These are phyloP conservation scores for Cardamine resedifolia DNA, from an alignment of 345 rosid species.

Conservation along the genomic window DNA sequence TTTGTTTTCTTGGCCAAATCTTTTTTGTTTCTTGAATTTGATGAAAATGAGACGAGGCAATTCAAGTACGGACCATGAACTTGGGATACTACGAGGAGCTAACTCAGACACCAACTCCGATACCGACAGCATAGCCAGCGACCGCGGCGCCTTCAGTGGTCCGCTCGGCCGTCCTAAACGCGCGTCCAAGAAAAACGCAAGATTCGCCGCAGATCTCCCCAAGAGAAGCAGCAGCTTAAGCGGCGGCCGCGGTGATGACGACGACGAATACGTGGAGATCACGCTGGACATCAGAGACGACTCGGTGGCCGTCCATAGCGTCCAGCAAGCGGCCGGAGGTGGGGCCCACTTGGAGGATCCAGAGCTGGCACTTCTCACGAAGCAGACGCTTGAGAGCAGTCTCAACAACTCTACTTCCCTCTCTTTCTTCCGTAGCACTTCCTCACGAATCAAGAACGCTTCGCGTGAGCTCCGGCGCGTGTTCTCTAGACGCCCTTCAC, in stretches of 20 bases:
- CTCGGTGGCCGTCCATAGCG: slow-evolving; percentile 84
- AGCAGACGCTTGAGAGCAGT: slow-evolving; percentile 56
- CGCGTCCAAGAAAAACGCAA: slow-evolving; percentile 74
- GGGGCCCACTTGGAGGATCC: slow-evolving; percentile 52
- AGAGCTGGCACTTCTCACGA: slow-evolving; percentile 62
- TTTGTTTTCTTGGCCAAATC: slow-evolving; percentile 9
- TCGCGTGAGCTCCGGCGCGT: slow-evolving; percentile 81
- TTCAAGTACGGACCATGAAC: slow-evolving; percentile 35
- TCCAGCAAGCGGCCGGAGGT: slow-evolving; percentile 58
- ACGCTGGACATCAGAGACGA: slow-evolving; percentile 80
- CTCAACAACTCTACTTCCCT: slow-evolving; percentile 46
- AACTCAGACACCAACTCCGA: slow-evolving; percentile 63
- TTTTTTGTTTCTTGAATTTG: neutral
- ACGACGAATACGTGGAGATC: slow-evolving; percentile 71
- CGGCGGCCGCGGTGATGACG: slow-evolving; percentile 1
- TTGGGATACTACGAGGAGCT: slow-evolving; percentile 42
- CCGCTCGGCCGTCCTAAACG: slow-evolving; percentile 54
- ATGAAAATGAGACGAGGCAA: slow-evolving; percentile 38
- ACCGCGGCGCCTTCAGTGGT: slow-evolving; percentile 65
- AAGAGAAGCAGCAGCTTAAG: slow-evolving; percentile 29
- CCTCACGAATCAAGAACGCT: slow-evolving; percentile 65
- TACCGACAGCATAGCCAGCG: slow-evolving; percentile 63
- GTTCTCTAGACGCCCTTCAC: slow-evolving; percentile 49
- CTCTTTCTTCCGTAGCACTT: slow-evolving; percentile 60
- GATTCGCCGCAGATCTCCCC: slow-evolving; percentile 60